Percentiles rank a stretch among this genome's conserved stretches.
These are phyloP conservation scores for Spergularia bocconei DNA, from an alignment of 148 eudicot genomes.

Conservation along the genomic window DNA sequence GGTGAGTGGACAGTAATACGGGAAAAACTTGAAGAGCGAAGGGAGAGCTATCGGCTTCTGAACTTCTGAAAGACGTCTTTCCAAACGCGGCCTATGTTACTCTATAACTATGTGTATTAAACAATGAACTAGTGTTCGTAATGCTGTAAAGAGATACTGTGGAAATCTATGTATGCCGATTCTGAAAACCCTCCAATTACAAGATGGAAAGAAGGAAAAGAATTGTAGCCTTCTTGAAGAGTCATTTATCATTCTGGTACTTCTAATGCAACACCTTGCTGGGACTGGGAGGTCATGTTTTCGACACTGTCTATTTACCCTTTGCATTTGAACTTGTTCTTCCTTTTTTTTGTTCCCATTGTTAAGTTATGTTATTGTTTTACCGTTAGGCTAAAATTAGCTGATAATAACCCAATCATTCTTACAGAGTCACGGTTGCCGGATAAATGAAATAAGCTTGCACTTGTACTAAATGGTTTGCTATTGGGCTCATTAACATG, in stretches of 20 bases:
- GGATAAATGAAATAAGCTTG: no score
- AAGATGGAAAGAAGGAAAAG: constrained; percentile 15
- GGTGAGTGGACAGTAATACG: constrained; percentile 29
- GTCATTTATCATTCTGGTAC: neutral
- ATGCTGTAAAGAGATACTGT: constrained; percentile 34
- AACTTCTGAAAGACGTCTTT: constrained; percentile 7
- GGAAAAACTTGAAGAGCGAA: neutral
- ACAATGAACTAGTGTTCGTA: constrained; percentile 13
- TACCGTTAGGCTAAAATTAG: no score
- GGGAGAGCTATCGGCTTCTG: constrained; percentile 20
- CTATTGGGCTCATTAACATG: no score
- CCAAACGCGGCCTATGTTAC: constrained; percentile 7
- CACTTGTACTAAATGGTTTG: no score
- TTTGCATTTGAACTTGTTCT: neutral
- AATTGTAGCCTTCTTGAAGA: constrained; percentile 12
- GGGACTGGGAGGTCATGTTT: constrained; percentile 10
- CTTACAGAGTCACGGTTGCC: no score
- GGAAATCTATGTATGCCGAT: constrained; percentile 17
- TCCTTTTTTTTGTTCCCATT: no score
- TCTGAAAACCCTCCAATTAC: neutral
- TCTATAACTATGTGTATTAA: neutral
- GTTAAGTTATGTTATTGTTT: no score
- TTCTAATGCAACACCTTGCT: neutral
- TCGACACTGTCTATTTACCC: neutral
- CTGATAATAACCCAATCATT: no score